phyloP scores from a whole-genome alignment of 257 asterid species.

The Nicotiana tabacum region DNA sequence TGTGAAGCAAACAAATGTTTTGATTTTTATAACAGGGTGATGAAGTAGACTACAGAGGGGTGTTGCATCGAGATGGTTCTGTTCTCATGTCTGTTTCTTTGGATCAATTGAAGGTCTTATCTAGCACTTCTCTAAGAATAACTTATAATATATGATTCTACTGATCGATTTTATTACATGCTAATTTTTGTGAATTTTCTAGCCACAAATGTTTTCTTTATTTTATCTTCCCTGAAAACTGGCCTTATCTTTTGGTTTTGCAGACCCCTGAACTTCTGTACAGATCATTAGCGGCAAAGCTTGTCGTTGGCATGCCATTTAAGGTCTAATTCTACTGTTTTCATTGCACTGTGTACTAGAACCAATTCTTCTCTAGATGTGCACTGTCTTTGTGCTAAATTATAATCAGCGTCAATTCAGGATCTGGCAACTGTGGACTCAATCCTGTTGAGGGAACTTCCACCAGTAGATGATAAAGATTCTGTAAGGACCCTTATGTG shows the following conservation, averaged over 20 bases:
- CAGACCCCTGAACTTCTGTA: constrained; percentile 92
- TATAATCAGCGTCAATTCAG: constrained; percentile 25
- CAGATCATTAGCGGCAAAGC: constrained; percentile 86
- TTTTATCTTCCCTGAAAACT: constrained; percentile 8
- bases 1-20: constrained; percentile 13
- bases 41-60: constrained; percentile 96
- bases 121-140: neutral
- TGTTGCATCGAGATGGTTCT: constrained; percentile 97
- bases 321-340: constrained; percentile 42
- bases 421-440: constrained; percentile 99
- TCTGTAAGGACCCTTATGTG: constrained; percentile 53
- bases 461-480: constrained; percentile 69
- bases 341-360: no score
- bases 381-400: constrained; percentile 5
- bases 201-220: neutral
- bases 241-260: neutral
- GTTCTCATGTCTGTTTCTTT: constrained; percentile 89
- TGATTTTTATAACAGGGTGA: constrained; percentile 60
- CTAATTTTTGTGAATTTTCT: neutral
- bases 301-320: constrained; percentile 90
- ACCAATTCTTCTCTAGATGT: constrained; percentile 11
- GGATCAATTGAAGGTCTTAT: constrained; percentile 83
- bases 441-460: constrained; percentile 86
- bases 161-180: neutral
- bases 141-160: neutral